Evolutionary conservation across 139 green algal species (phyloP), one percentile per base, ranked within the genome.

Genomic region (Bryopsis sp.): DNA sequence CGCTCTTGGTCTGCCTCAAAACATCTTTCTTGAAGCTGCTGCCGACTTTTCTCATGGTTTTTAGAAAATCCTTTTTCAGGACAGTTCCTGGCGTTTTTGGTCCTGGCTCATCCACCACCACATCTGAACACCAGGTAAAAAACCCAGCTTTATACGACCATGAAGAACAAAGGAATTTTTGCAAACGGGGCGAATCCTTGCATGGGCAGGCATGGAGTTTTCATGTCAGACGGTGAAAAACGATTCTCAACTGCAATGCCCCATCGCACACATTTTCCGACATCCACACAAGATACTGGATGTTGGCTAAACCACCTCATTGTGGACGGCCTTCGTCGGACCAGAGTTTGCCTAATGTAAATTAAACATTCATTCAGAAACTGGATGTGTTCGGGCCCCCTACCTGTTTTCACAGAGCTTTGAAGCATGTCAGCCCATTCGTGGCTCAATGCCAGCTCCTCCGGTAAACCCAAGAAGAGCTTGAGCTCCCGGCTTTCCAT

Each of bases 381-480:
- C 50, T 61, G 19, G 6, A 32, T 8, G 8, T 28, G 15, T 7
- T 48, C 33, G 24, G 28, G 59, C 59, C 6, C 22, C 11, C 33
- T 64, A 19, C 5, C 67, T 1, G 26, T 81, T 48, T n/a, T 59
- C 47, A 7, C 68, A 74, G n/a, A n/a, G n/a, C n/a, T n/a, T n/a
- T n/a, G n/a, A n/a, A n/a, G n/a, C n/a, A n/a, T n/a, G n/a, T n/a
- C n/a, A n/a, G n/a, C n/a, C 79, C 79, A 85, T 2, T 72, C 76
- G 0, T 74, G 68, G 64, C 76, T 80, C 37, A 48, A 68, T 5
- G 26, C 11, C 39, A 83, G 64, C 15, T 82, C 77, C 1, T 73
- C 76, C 0, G 70, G 65, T 39, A 77, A 69, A 48, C 77, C 67
- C 70, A 88, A 68, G 71, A 86, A 86, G 28, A 83, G 28, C 35